phyloP scores from a whole-genome alignment of 331 rosid species.

The Rosa hybrid region DNA sequence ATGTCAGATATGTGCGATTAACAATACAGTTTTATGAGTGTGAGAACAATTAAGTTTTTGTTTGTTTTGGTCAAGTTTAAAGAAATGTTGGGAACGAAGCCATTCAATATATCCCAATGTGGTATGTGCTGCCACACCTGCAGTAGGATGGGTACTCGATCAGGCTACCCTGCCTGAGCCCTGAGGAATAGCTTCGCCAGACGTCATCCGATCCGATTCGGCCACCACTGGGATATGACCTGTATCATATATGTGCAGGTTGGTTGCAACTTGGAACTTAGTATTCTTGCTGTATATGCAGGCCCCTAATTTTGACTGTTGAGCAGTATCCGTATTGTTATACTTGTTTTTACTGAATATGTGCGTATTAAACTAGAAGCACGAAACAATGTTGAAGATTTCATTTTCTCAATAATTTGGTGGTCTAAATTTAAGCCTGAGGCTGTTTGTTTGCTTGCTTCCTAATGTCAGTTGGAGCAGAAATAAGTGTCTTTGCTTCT shows the following conservation, averaged over 20 bases:
- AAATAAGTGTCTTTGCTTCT: background rate
- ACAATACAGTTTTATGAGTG: background rate
- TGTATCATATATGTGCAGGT: constrained; percentile 1
- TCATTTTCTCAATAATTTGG: background rate
- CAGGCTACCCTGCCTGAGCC: background rate
- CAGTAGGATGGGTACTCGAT: background rate
- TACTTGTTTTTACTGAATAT: background rate
- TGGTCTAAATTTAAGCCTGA: background rate
- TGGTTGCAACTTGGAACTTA: background rate
- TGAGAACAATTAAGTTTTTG: background rate
- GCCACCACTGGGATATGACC: background rate
- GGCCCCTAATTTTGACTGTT: background rate
- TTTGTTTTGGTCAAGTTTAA: background rate
- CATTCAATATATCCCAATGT: background rate
- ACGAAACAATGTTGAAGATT: no score
- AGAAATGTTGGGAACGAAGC: background rate
- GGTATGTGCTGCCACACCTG: background rate
- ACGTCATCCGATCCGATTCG: constrained; percentile 7
- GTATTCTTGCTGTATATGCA: background rate
- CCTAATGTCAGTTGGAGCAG: background rate
- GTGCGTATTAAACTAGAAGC: background rate
- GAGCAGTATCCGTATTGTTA: background rate
- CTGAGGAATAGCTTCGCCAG: background rate
- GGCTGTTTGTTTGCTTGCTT: no score
- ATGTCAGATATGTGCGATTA: background rate